Conservation (phyloP, 2,329 filamentous ascomycete species). For the Cladophialophora chaetospira region DNA sequence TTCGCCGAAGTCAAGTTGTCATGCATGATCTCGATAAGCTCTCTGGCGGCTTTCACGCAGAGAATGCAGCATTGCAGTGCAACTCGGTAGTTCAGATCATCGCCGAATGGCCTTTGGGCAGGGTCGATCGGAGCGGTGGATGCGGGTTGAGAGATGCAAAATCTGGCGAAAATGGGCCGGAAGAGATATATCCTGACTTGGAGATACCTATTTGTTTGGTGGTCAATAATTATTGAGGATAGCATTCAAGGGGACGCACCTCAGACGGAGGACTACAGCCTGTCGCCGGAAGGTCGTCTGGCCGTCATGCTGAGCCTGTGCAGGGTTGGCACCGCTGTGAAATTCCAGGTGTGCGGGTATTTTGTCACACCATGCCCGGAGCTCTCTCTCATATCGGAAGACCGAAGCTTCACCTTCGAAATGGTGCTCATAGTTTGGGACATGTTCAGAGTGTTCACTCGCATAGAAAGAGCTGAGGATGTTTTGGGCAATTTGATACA, state of each 20-base stretch:
- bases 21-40: conserved; percentile 11
- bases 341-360: conserved; percentile 1
- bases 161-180: conserved; percentile 10
- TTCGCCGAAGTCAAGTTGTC: conserved; percentile 2
- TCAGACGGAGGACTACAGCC: conserved; percentile 12
- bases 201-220: conserved; percentile 3
- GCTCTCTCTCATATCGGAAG: conserved; percentile 5
- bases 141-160: not conserved
- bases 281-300: conserved; percentile 10
- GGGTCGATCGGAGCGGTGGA: not conserved
- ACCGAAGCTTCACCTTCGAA: conserved; percentile 5
- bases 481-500: conserved; percentile 12
- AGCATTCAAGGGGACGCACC: not conserved
- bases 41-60: conserved; percentile 10
- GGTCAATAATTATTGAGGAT: not conserved
- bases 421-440: not conserved
- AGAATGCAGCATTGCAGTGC: conserved; percentile 15
- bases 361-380: conserved; percentile 3
- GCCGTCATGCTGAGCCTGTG: not conserved
- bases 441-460: not conserved
- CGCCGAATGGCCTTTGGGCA: not conserved
- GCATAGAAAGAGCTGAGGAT: conserved; percentile 11
- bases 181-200: conserved; percentile 16
- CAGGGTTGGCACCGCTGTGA: not conserved
- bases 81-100: conserved; percentile 6